Evolutionary conservation across 2,329 filamentous ascomycete genomes (phyloP).

Genomic region (Nemania sp.): DNA sequence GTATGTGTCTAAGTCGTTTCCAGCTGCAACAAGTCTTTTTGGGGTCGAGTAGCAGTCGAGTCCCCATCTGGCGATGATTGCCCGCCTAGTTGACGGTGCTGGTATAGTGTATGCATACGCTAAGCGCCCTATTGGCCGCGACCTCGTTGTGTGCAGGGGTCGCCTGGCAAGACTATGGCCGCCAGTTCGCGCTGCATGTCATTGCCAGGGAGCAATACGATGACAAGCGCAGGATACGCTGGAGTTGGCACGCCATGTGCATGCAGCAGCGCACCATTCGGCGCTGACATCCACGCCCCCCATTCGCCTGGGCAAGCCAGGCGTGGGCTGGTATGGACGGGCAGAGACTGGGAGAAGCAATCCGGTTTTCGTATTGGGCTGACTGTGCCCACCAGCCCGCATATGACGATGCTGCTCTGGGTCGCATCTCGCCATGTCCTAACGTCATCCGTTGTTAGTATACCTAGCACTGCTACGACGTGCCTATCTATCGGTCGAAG

Average conservation of each 20-base stretch:
- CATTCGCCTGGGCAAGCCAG: background rate
- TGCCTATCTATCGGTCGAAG: slow-evolving; percentile 1
- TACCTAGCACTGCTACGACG: background rate
- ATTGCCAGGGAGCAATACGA: slow-evolving; percentile 38
- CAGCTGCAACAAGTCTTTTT: background rate
- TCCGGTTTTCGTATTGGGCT: slow-evolving; percentile 51
- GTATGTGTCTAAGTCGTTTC: too few relatives aligned
- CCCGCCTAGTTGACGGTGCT: background rate
- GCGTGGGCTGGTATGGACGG: slow-evolving; percentile 9
- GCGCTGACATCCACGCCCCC: slow-evolving; percentile 17
- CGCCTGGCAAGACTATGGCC: slow-evolving; percentile 14
- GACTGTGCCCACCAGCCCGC: slow-evolving; percentile 30
- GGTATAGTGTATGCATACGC: background rate
- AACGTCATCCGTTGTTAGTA: slow-evolving; percentile 33
- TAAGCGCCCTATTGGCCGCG: slow-evolving; percentile 20
- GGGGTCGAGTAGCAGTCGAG: slow-evolving; percentile 16
- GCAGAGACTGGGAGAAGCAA: slow-evolving; percentile 30
- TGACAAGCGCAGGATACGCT: slow-evolving; percentile 36
- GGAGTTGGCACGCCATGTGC: slow-evolving; percentile 12
- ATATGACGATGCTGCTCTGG: slow-evolving; percentile 29
- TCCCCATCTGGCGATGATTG: slow-evolving; percentile 3
- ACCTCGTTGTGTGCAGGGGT: slow-evolving; percentile 23
- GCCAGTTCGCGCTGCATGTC: slow-evolving; percentile 33
- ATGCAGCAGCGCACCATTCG: slow-evolving; percentile 21
- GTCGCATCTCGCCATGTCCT: slow-evolving; percentile 22